A percentile compares a stretch with the other conserved stretches of the same genome.
These are phyloP conservation scores for Flaveria brownii DNA, from an alignment of 129 eudicot genomes.

Conservation along the genomic window DNA sequence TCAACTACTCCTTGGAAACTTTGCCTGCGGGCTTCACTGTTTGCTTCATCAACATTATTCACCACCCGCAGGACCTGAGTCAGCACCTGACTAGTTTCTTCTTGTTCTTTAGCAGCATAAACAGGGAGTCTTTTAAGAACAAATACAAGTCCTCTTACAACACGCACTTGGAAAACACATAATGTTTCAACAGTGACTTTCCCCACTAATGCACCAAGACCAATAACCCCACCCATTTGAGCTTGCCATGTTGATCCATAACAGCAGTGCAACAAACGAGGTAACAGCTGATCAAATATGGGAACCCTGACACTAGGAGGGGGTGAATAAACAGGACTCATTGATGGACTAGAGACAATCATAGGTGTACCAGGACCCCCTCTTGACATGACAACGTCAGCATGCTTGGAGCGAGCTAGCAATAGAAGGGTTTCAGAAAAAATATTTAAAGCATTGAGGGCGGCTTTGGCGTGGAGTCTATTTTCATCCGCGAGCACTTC, in stretches of 20 bases:
- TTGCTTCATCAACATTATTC: conserved; percentile 97
- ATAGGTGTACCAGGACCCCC: conserved; percentile 98
- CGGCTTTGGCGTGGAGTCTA: conserved; percentile 86
- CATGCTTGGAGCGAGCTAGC: conserved; percentile 79
- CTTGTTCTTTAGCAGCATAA: conserved; percentile 94
- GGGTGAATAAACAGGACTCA: conserved; percentile 97
- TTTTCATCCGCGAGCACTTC: conserved; percentile 94
- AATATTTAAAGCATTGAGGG: conserved; percentile 67
- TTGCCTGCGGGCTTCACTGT: conserved; percentile 84
- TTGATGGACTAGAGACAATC: conserved; percentile 96
- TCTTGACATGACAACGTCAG: conserved; percentile 72
- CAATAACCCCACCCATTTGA: conserved; percentile 96
- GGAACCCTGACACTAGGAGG: conserved; percentile 97
- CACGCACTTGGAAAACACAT: conserved; percentile 80
- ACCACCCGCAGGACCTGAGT: conserved; percentile 96
- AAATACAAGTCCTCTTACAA: conserved; percentile 81
- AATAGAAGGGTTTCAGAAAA: conserved; percentile 85
- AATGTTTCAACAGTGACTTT: conserved; percentile 93
- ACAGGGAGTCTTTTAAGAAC: conserved; percentile 95
- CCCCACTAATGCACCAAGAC: conserved; percentile 94
- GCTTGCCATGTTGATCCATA: conserved; percentile 97
- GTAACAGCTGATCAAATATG: conserved; percentile 87
- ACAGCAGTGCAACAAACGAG: conserved; percentile 91
- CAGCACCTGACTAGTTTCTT: conserved; percentile 97
- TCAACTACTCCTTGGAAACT: conserved; percentile 98